phyloP scores from a whole-genome alignment of 176 grass and related monocot species.

The Hsuehochloa calcarea region DNA sequence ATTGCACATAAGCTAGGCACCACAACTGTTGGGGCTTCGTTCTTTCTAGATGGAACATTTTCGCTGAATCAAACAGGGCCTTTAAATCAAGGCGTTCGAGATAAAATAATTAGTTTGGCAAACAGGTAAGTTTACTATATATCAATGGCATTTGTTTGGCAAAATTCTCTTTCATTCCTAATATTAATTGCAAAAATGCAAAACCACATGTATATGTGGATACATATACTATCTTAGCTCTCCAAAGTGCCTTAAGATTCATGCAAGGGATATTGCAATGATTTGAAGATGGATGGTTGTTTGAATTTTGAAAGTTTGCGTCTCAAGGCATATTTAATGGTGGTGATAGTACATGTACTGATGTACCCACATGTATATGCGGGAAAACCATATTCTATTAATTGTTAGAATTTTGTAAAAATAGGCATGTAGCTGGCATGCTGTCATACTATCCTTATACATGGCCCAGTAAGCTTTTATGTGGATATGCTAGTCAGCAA shows the following conservation, averaged over 20 bases:
- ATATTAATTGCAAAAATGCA: background rate
- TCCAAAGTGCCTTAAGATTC: too few species aligned
- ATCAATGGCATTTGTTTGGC: background rate
- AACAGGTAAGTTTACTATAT: constrained; percentile 56
- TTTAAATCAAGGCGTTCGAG: constrained; percentile 55
- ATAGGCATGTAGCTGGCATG: background rate
- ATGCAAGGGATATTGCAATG: too few species aligned
- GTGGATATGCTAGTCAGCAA: background rate
- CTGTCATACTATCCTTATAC: background rate
- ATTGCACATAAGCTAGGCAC: constrained; percentile 62
- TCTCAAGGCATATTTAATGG: too few species aligned
- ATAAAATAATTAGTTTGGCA: constrained; percentile 89
- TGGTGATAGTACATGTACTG: too few species aligned
- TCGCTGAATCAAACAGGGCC: constrained; percentile 57
- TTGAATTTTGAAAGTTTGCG: too few species aligned
- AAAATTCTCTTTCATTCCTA: constrained; percentile 2
- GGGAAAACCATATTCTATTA: background rate
- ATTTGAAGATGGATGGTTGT: too few species aligned
- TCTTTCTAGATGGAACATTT: constrained; percentile 60
- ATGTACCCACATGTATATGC: too few species aligned
- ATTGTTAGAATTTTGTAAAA: constrained; percentile 11
- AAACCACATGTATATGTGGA: too few species aligned
- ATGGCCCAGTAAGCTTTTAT: background rate
- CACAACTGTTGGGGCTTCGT: constrained; percentile 57
- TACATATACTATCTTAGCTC: too few species aligned